Conservation (phyloP, 768 basidiomycete genomes). For the Mycena albidolilacea region DNA sequence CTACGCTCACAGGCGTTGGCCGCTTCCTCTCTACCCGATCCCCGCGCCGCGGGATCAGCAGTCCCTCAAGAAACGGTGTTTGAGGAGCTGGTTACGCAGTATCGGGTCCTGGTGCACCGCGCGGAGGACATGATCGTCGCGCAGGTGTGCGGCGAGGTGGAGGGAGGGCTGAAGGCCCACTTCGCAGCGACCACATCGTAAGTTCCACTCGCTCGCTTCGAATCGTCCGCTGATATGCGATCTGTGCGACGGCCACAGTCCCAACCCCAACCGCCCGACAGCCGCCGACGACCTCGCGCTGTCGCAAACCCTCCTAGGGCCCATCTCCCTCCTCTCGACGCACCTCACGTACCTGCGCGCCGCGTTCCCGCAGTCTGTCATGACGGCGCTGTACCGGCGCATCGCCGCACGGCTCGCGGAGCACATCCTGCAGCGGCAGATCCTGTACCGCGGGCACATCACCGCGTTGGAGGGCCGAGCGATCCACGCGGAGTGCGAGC, state of each 20-base stretch:
- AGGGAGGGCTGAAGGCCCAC: slow-evolving; percentile 81
- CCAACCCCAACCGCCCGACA: slow-evolving; percentile 37
- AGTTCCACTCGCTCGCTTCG: slow-evolving; percentile 35
- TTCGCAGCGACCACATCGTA: slow-evolving; percentile 67
- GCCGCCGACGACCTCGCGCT: slow-evolving; percentile 62
- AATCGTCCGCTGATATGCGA: not conserved
- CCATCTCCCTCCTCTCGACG: slow-evolving; percentile 85
- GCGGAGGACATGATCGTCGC: slow-evolving; percentile 92
- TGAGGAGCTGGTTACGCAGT: slow-evolving; percentile 79
- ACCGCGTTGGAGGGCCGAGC: slow-evolving; percentile 70
- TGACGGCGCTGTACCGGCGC: slow-evolving; percentile 80
- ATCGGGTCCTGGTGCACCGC: slow-evolving; percentile 71
- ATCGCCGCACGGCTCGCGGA: slow-evolving; percentile 79
- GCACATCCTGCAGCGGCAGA: slow-evolving; percentile 87
- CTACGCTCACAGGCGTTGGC: slow-evolving; percentile 70
- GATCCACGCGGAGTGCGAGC: slow-evolving; percentile 79
- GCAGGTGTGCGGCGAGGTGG: slow-evolving; percentile 87
- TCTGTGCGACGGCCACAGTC: slow-evolving; percentile 28
- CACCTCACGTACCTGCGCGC: slow-evolving; percentile 79
- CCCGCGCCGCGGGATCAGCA: slow-evolving; percentile 49
- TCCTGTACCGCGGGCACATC: slow-evolving; percentile 84
- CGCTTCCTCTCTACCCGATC: slow-evolving; percentile 66
- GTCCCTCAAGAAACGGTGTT: slow-evolving; percentile 80
- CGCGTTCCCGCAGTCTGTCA: slow-evolving; percentile 70
- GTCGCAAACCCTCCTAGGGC: slow-evolving; percentile 79